Base-by-base conservation (phyloP, 164 flowering plant species). In the Saururus chinensis region DNA sequence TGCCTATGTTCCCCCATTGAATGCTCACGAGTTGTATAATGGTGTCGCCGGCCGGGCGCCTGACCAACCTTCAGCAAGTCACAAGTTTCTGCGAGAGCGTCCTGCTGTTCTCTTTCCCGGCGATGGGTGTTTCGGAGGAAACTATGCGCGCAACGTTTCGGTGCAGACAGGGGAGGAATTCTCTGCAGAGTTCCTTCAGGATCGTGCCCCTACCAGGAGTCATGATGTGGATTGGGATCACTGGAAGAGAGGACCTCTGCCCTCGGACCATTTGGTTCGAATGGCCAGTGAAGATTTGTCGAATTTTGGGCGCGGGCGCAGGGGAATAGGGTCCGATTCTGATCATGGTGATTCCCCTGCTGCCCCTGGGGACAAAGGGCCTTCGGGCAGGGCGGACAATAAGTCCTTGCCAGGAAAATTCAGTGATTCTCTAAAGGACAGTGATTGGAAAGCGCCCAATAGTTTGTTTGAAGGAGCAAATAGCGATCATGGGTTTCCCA, bases 141-240 rank as follows among this genome's bases (percentile, higher is more conserved):
- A 62, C 20, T 68, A 60, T 71, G 75, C n/a, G 58, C 68, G 70
- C 45, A 75, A 82, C 67, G 60, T 84, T 25, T 87, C 84, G 65
- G 60, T 73, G 64, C 91, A 82, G 77, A 87, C 89, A 1, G 97
- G 93, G 25, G 97, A 90, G 77, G 93, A 84, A 62, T 90, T 90
- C 66, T 81, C 89, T 19, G 3, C 70, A n/a, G 81, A 81, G 64
- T 86, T 87, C 70, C 65, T 81, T 51, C 72, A 81, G 60, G 84
- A 85, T 62, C 79, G 81, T 60, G 68, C 57, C 30, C 52, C 67
- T 64, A 19, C 73, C 30, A 74, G 76, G 61, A 74, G 68, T n/a
- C n/a, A n/a, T 51, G 64, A 56, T 23, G 52, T 78, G 1, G 58
- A 52, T 7, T 63, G 68, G 30, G 71, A 26, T 20, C 65, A 70